phyloP scores from a whole-genome alignment of 2,329 filamentous ascomycete genomes.

The Cladosporium sp. region DNA sequence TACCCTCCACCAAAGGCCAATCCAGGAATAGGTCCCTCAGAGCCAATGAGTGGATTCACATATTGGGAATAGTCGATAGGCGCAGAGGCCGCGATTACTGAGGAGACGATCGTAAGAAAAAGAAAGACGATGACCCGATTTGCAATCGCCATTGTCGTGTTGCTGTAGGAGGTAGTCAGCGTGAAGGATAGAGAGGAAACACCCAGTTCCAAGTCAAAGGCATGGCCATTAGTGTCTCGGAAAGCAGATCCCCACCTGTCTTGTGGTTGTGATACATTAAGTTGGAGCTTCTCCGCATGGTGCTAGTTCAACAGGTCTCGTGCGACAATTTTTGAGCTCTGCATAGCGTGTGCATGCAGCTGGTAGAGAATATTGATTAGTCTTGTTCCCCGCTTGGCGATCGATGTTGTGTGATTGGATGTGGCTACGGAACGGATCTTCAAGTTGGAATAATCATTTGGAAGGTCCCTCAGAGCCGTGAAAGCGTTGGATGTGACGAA shows the following conservation, averaged over 20 bases:
- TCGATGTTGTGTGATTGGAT: no score
- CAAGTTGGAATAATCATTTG: no score
- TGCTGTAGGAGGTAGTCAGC: neutral
- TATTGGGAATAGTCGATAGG: conserved; percentile 37
- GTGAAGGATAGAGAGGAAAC: neutral
- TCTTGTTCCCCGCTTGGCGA: no score
- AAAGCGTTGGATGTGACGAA: no score
- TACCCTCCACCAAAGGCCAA: conserved; percentile 40
- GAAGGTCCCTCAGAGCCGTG: no score
- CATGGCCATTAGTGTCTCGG: no score
- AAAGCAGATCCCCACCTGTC: neutral
- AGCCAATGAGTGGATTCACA: conserved; percentile 50
- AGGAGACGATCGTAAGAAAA: neutral
- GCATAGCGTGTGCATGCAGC: no score
- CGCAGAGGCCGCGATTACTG: neutral
- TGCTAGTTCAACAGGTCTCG: neutral
- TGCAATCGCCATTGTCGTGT: neutral
- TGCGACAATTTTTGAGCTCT: no score
- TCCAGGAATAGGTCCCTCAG: conserved; percentile 43
- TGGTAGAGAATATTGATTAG: no score
- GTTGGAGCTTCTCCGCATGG: neutral
- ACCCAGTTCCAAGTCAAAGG: neutral
- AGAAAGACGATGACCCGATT: no score
- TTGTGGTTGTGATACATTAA: neutral
- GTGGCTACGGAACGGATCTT: no score